Evolutionary conservation across 805 yeast genomes (phyloP).

Genomic region (Lipomyces orientalis): DNA sequence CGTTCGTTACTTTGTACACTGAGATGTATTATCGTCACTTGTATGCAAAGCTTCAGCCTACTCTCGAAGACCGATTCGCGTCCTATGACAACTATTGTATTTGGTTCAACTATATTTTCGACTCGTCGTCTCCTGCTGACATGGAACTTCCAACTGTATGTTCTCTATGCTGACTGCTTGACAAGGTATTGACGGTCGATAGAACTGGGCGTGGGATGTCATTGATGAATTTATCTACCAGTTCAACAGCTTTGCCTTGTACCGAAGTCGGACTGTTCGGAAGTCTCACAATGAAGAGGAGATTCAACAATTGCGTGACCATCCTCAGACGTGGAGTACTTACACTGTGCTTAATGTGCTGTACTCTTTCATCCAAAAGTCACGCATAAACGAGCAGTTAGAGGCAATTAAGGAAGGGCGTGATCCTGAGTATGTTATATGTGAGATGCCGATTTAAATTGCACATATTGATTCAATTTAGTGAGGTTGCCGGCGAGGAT

Average conservation of each 20-base stretch:
- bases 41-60: slow-evolving; percentile 53
- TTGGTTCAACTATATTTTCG: slow-evolving; percentile 54
- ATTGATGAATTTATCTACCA: slow-evolving; percentile 60
- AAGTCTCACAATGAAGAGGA: slow-evolving; percentile 49
- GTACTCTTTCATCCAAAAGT: slow-evolving; percentile 53
- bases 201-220: slow-evolving; percentile 59
- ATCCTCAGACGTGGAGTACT: slow-evolving; percentile 53
- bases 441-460: neutral
- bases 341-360: slow-evolving; percentile 56
- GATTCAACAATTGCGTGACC: slow-evolving; percentile 48
- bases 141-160: slow-evolving; percentile 52
- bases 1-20: slow-evolving; percentile 54
- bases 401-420: slow-evolving; percentile 45
- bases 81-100: slow-evolving; percentile 58
- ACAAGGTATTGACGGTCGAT: neutral
- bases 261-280: slow-evolving; percentile 48
- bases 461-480: neutral
- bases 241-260: slow-evolving; percentile 53
- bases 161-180: neutral
- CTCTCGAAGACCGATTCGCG: slow-evolving; percentile 53
- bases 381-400: slow-evolving; percentile 51
- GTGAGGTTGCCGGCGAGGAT: slow-evolving; percentile 52
- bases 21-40: slow-evolving; percentile 59
- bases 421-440: slow-evolving; percentile 38
- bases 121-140: slow-evolving; percentile 52